These are phyloP conservation scores for Puccinia triticina DNA, from an alignment of 1,284 basidiomycete species.

Conservation along the genomic window DNA sequence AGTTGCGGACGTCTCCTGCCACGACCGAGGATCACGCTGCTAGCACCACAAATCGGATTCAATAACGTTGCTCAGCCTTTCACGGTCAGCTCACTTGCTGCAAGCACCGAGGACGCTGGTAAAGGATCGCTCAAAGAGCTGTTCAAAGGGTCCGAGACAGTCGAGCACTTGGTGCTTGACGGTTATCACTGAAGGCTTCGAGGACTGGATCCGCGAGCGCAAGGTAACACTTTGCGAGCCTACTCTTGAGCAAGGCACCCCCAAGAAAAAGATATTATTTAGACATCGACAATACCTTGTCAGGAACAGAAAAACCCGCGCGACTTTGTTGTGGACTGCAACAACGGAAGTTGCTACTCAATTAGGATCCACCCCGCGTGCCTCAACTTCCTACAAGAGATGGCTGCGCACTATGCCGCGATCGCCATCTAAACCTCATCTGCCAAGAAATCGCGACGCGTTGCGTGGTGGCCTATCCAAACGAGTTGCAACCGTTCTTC, in stretches of 20 bases:
- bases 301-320: background rate
- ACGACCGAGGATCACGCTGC: too few species aligned
- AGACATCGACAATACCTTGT: background rate
- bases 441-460: background rate
- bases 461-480: background rate
- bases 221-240: background rate
- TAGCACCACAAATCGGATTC: too few species aligned
- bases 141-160: background rate
- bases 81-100: too few species aligned
- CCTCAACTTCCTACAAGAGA: conserved; percentile 2
- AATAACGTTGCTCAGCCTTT: too few species aligned
- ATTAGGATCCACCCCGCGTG: background rate
- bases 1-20: too few species aligned
- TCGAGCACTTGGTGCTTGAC: background rate
- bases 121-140: too few species aligned
- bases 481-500: background rate
- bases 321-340: background rate
- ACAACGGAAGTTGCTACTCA: background rate
- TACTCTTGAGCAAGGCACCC: background rate
- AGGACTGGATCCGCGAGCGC: conserved; percentile 5
- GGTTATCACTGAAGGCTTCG: background rate
- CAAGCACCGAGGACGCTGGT: background rate
- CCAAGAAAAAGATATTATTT: background rate
- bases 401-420: background rate
- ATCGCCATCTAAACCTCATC: conserved; percentile 8